Evolutionary conservation across 2,329 filamentous ascomycete genomes (phyloP), one percentile per base, ranked within the genome.

Genomic region (Ceratocystis lukuohia): DNA sequence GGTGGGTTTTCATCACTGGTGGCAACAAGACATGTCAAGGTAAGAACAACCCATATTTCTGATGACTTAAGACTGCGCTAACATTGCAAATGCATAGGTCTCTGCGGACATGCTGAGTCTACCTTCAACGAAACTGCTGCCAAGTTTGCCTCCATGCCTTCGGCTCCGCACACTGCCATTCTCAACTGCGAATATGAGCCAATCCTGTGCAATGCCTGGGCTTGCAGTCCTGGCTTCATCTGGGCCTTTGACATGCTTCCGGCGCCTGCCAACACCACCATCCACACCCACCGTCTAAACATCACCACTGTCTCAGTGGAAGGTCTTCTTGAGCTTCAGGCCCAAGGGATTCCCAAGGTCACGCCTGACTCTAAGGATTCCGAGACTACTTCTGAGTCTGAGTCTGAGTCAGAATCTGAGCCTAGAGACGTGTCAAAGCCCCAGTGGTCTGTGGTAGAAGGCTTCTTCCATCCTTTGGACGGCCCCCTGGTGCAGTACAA

Each of bases 1-100:
- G 87, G 87, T 86, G 88, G 80, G 78, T 93, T 69, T 80, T 88
- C 70, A 77, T 90, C 70, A 88, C 85, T 8, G 89, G 87, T 71
- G 89, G 87, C 71, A 91, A 92, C 80, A 87, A 85, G 78, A 91
- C 88, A 41, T 93, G 89, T 78, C 87, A 82, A 73, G 82, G 83
- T 84, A 77, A 67, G 80, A 41, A 15, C 37, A 12, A 15, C 37
- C 3, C 37, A 12, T 22, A 5, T 53, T 1, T 56, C 20, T 41
- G 30, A 4, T 15, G 12, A 15, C 37, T 15, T 1, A 3, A 12
- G 12, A 8, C 37, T 59, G 66, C 30, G 48, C 56, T 44, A 30
- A 5, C 53, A 20, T n/a, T 17, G 28, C 25, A 5, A 33, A 3
- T 15, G 65, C 61, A 15, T 46, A 84, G 88, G 88, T 71, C 80